phyloP scores from a whole-genome alignment of 176 grass and related monocot genomes.

The Eragrostis curvula region DNA sequence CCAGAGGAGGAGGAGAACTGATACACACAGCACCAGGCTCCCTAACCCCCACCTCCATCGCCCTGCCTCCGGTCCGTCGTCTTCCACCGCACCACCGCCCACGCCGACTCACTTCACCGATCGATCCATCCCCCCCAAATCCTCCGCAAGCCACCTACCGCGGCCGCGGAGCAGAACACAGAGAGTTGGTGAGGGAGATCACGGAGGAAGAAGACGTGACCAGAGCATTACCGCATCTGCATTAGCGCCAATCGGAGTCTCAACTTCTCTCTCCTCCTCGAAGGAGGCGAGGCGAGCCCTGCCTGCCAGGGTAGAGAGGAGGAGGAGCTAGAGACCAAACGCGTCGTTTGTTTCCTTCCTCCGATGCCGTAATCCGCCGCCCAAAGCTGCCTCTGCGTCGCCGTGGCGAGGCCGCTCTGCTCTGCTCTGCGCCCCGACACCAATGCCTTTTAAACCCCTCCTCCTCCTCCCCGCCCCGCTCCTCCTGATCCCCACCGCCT shows the following conservation, averaged over 20 bases:
- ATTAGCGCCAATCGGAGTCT: conserved; percentile 33
- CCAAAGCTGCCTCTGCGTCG: conserved; percentile 3
- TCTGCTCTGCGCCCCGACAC: conserved; percentile 15
- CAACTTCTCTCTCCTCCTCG: conserved; percentile 13
- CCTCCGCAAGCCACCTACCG: conserved; percentile 35
- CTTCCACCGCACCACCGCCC: conserved; percentile 20
- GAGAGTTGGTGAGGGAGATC: conserved; percentile 41
- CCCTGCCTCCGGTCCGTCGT: neutral
- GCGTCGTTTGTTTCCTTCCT: conserved; percentile 41
- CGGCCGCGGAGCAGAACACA: neutral
- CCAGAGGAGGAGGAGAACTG: neutral
- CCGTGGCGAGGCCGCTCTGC: conserved; percentile 43
- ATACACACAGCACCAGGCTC: neutral
- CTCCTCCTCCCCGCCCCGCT: conserved; percentile 36
- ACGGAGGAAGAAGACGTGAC: neutral
- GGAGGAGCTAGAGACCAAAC: conserved; percentile 35
- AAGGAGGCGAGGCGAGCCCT: conserved; percentile 3
- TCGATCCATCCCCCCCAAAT: neutral
- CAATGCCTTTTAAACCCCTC: conserved; percentile 68
- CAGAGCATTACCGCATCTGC: conserved; percentile 11
- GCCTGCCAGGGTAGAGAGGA: neutral
- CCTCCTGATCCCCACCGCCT: conserved; percentile 40
- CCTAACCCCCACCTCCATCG: neutral
- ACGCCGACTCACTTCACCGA: conserved; percentile 8
- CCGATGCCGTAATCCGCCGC: conserved; percentile 55